A percentile compares a stretch with the other conserved stretches of the same genome.
phyloP scores from a whole-genome alignment of 2,329 filamentous ascomycete species.

The Neopestalotiopsis sp. region DNA sequence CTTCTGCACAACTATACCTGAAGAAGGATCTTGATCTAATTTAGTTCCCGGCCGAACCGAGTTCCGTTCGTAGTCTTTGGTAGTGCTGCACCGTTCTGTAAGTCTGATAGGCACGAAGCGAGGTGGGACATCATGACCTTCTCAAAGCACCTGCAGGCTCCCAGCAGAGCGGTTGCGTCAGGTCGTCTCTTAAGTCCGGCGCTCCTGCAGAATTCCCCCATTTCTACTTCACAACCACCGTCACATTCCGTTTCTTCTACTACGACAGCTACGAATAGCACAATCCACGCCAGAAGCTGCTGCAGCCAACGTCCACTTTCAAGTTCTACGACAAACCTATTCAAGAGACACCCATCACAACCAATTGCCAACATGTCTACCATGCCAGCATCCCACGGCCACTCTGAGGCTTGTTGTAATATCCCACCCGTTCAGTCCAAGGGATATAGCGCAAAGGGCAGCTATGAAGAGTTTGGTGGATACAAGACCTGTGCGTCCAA shows the following conservation, averaged over 20 bases:
- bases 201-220: neutral
- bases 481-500: slow-evolving; percentile 55
- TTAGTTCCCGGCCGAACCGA: slow-evolving; percentile 3
- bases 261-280: neutral
- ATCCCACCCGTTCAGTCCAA: slow-evolving; percentile 62
- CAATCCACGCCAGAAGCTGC: neutral
- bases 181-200: slow-evolving; percentile 15
- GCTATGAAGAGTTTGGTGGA: slow-evolving; percentile 61
- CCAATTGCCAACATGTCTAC: slow-evolving; percentile 48
- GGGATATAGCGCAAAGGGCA: slow-evolving; percentile 61
- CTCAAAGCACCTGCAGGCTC: slow-evolving; percentile 16
- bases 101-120: neutral
- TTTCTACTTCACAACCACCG: neutral
- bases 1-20: neutral
- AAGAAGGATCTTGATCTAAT: neutral
- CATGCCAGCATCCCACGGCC: slow-evolving; percentile 57
- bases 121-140: slow-evolving; percentile 13
- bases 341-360: slow-evolving; percentile 2
- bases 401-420: slow-evolving; percentile 63
- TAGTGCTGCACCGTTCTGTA: neutral
- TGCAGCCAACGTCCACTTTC: slow-evolving; percentile 1
- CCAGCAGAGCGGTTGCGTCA: slow-evolving; percentile 18
- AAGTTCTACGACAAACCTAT: neutral
- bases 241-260: neutral
- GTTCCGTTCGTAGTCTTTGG: neutral